Evolutionary conservation across 2,329 filamentous ascomycete genomes (phyloP).

Genomic region (Rhynchosporium agropyri): DNA sequence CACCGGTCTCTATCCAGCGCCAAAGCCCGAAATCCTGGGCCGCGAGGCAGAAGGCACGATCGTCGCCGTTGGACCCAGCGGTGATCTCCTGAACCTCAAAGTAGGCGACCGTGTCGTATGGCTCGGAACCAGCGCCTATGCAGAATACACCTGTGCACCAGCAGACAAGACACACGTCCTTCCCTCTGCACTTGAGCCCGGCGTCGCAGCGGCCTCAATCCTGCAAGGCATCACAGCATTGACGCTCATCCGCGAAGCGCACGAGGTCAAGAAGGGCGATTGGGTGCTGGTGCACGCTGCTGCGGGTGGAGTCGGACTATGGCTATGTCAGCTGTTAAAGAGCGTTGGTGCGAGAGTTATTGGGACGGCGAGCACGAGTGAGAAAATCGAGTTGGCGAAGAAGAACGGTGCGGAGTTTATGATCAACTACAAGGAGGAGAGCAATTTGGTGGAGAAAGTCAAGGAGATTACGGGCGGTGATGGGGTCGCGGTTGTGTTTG

Average conservation of each 20-base stretch:
- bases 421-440: conserved; percentile 67
- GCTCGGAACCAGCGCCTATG: conserved; percentile 58
- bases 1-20: conserved; percentile 74
- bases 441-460: conserved; percentile 60
- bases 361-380: conserved; percentile 72
- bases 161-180: conserved; percentile 61
- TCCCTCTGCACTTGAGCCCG: conserved; percentile 61
- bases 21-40: conserved; percentile 75
- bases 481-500: conserved; percentile 79
- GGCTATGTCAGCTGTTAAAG: conserved; percentile 75
- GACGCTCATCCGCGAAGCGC: conserved; percentile 74
- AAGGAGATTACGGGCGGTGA: conserved; percentile 70
- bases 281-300: conserved; percentile 86
- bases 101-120: conserved; percentile 74
- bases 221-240: conserved; percentile 84
- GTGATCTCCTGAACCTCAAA: conserved; percentile 56
- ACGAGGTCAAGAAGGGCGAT: conserved; percentile 71
- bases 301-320: conserved; percentile 77
- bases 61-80: conserved; percentile 59
- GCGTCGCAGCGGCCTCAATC: conserved; percentile 68
- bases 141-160: conserved; percentile 57
- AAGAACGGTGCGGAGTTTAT: conserved; percentile 71
- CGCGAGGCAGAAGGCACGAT: conserved; percentile 77
- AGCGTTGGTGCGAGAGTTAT: conserved; percentile 76
- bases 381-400: conserved; percentile 72